Base-by-base conservation (phyloP, 225 moss, liverwort and hornwort species). In the Physcomitrium patens region DNA sequence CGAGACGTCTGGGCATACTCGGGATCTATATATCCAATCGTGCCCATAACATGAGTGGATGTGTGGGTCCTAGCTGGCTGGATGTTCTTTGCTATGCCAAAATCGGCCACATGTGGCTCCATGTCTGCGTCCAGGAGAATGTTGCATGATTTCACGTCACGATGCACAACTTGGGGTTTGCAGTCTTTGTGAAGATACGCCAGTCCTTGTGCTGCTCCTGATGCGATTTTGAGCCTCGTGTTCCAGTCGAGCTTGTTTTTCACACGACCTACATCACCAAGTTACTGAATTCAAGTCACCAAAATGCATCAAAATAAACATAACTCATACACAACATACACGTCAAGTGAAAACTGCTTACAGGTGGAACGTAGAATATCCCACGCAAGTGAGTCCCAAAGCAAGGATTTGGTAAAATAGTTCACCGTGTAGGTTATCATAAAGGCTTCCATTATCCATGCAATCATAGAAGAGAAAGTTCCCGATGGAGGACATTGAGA, bases 391-490 rank as follows among this genome's bases (percentile, higher is more conserved):
- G 7, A 4, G 7, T 37, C 5, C 31, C 31, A 37, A 37, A 7
- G 31, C 8, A 48, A 37, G 59, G n/a, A 20, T 56, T 55, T 59
- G 0, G 50, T 58, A 44, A 18, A 15, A 70, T 60, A 19, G 57
- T 13, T 19, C 55, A 60, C 90, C 93, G 43, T 99, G 94, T 8
- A 99, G 83, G 18, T 91, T 84, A 52, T 99, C 97, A 73, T 93
- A 86, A 5, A 99, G 79, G 71, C 91, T 94, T 28, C 95, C 94
- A 26, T 89, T 89, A 58, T 95, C 97, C 97, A 99, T 99, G 77
- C 86, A 99, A 76, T 99, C 97, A 46, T 95, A 99, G 54, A 99
- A 89, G 65, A 99, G 90, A 62, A 94, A 94, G 77, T 93, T 95
- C 63, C 94, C 97, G 41, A 91, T 80, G 46, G 90, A 77, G 18